Base-by-base conservation (phyloP, 495 filamentous ascomycete genomes). In the Viridothelium virens region DNA sequence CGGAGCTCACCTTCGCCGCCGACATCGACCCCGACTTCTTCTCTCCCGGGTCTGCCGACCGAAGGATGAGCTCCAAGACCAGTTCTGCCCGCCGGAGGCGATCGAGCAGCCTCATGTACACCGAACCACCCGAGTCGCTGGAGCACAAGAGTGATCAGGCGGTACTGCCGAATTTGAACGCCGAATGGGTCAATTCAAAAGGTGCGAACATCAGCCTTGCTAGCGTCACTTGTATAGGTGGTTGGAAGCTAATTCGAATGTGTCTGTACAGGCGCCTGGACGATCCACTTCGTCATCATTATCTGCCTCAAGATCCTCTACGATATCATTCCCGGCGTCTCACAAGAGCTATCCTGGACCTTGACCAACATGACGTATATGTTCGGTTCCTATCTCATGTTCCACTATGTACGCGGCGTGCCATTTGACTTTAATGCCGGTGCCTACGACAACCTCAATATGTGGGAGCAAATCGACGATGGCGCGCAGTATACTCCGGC, bases 401-500 rank as follows among this genome's bases (percentile, higher is more conserved):
- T 98, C 77, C 94, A 98, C 80, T 96, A 88, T 81, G 94, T 98
- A 72, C 91, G 92, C 74, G 94, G 94, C 74, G 91, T 97, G 63
- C 94, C 94, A 16, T 98, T 98, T 78, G 94, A 98, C 74, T 98
- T 97, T 84, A 97, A 98, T 75, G 87, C 91, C n/a, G 94, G 94
- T 62, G 94, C 94, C 67, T 98, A 96, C 81, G 94, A 98, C 78
- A 97, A 97, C 75, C 84, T 97, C 70, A 97, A 97, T 79, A 96
- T 98, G 92, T 98, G 94, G 94, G 94, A 98, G 81, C 94, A 98
- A 81, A 98, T 98, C 74, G 94, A 98, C 80, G 94, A 98, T 72
- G 94, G 94, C 38, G 94, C 94, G 76, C 94, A 98, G 75, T 98
- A 97, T 79, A 98, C 94, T 4, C 94, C 94, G 12, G 86, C 94